phyloP scores from a whole-genome alignment of 2,329 filamentous ascomycete species.

The Pyricularia sp. region DNA sequence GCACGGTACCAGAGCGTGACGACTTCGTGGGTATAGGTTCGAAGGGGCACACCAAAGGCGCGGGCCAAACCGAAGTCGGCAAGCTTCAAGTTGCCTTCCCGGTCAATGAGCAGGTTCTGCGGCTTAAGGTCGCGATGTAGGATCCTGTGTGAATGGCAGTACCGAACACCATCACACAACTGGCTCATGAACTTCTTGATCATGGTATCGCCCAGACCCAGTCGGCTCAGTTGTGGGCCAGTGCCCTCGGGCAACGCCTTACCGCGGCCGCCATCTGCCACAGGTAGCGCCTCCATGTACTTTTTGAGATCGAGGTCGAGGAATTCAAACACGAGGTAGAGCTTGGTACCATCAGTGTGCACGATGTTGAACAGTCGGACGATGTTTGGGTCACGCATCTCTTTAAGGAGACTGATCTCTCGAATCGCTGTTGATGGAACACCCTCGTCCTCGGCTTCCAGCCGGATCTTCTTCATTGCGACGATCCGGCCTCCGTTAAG shows the following conservation, averaged over 20 bases:
- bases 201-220: slow-evolving; percentile 66
- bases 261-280: slow-evolving; percentile 66
- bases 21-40: slow-evolving; percentile 86
- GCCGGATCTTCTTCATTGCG: slow-evolving; percentile 81
- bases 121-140: slow-evolving; percentile 78
- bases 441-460: slow-evolving; percentile 84
- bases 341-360: slow-evolving; percentile 81
- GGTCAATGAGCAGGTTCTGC: slow-evolving; percentile 72
- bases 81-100: slow-evolving; percentile 75
- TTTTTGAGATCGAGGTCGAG: slow-evolving; percentile 83
- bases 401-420: slow-evolving; percentile 81
- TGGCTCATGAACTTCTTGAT: slow-evolving; percentile 88
- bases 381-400: slow-evolving; percentile 83
- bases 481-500: slow-evolving; percentile 68
- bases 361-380: slow-evolving; percentile 79
- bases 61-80: slow-evolving; percentile 79
- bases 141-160: slow-evolving; percentile 75
- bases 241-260: slow-evolving; percentile 69
- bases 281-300: slow-evolving; percentile 81
- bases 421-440: slow-evolving; percentile 82
- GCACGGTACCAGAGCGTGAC: slow-evolving; percentile 84
- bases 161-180: slow-evolving; percentile 65
- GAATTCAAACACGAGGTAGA: slow-evolving; percentile 82
- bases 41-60: slow-evolving; percentile 75
- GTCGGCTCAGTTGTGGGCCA: slow-evolving; percentile 44